A percentile compares a stretch with the other conserved stretches of the same genome.
Conservation (phyloP, 805 yeast genomes). For the Pichia nakasei region DNA sequence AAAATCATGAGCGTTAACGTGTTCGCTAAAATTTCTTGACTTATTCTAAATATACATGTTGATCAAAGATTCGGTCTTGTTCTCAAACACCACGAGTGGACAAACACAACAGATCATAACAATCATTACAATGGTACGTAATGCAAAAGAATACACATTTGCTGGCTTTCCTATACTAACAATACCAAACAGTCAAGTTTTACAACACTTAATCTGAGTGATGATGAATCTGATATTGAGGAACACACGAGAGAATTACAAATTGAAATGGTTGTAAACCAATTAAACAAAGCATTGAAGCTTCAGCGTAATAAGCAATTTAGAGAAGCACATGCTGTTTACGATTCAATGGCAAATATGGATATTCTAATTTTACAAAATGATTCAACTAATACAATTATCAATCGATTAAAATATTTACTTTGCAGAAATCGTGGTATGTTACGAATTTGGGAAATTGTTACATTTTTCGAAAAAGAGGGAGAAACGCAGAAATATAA, state of each 20-base stretch:
- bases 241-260: slow-evolving; percentile 90
- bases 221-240: slow-evolving; percentile 73
- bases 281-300: slow-evolving; percentile 62
- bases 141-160: background rate
- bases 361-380: slow-evolving; percentile 49
- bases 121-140: background rate
- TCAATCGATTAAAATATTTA: slow-evolving; percentile 66
- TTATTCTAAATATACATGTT: no score
- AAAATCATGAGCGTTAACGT: no score
- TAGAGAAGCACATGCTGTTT: slow-evolving; percentile 42
- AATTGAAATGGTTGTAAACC: slow-evolving; percentile 72
- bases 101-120: no score
- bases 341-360: slow-evolving; percentile 55
- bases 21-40: no score
- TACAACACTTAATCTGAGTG: slow-evolving; percentile 69
- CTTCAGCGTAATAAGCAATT: slow-evolving; percentile 45
- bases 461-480: slow-evolving; percentile 1
- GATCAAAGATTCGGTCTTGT: no score
- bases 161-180: background rate
- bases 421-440: slow-evolving; percentile 78
- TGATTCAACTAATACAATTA: slow-evolving; percentile 46
- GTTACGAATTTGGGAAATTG: slow-evolving; percentile 37
- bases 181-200: slow-evolving; percentile 45
- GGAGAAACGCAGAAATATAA: background rate
- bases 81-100: no score